Evolutionary conservation across 805 yeast genomes (phyloP), one percentile per base, ranked within the genome.

Genomic region (Barnettozyma botsteinii): DNA sequence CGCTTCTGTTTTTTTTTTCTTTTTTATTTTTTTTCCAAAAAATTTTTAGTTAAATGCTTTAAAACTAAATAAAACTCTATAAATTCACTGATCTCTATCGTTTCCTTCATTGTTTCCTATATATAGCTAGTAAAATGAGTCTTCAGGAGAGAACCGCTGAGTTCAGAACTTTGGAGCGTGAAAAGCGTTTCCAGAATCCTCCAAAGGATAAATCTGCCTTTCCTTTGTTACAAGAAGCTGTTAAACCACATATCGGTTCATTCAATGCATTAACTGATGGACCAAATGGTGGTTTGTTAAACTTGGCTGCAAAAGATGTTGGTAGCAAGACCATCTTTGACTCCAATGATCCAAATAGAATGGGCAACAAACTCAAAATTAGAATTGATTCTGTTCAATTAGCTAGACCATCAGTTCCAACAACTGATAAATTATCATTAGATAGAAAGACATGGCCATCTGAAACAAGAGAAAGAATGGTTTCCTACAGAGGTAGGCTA

Each of bases 241-340:
- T 93, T 30, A 78, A 79, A 42, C 98, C 98, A 5, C 98, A 93
- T 61, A 76, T 93, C 41, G 97, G 95, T 8, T 91, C 98, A 2
- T 93, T 93, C 72, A 84, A 93, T 70, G 97, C 97, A 5, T 70
- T 93, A 42, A 85, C 95, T 19, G 95, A 85, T 43, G 96, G 95
- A 32, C 78, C 85, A 19, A 79, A 71, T 32, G 95, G 91, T 34
- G 96, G 96, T 6, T 62, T 93, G 20, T 69, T 93, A 45, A 87
- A 89, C 60, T 66, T 82, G 37, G 97, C 85, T 2, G 94, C 83
- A 34, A 72, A 81, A 54, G 98, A 93, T 57, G 87, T 93, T 45
- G 98, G 98, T 9, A 65, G 76, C 44, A 85, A 81, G 56, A 79
- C 88, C 14, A 80, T 87, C 11, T 91, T 86, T 58, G 98, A 93